Percentiles rank a stretch among this genome's conserved stretches.
These are phyloP conservation scores for Scutellaria barbata DNA, from an alignment of 257 asterid species.

Conservation along the genomic window DNA sequence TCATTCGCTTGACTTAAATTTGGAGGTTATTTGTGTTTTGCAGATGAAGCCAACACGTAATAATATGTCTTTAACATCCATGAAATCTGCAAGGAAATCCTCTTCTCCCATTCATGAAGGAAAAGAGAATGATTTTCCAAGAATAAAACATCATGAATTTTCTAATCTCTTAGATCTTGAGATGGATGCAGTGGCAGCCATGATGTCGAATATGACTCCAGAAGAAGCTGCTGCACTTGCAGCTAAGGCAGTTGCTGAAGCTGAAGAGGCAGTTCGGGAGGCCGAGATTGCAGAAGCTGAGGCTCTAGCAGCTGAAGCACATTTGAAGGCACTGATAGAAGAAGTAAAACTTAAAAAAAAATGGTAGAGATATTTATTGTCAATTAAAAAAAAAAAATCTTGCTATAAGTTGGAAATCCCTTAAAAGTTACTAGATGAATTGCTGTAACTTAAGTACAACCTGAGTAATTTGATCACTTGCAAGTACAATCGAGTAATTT, in stretches of 20 bases:
- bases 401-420: no score
- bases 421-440: no score
- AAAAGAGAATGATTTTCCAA: constrained; percentile 40
- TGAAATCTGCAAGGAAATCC: constrained; percentile 39
- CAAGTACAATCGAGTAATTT: no score
- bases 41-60: constrained; percentile 51
- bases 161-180: constrained; percentile 33
- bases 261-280: constrained; percentile 62
- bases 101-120: constrained; percentile 38
- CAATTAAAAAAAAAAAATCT: no score
- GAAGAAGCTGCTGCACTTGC: constrained; percentile 66
- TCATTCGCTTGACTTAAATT: not conserved
- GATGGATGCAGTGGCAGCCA: constrained; percentile 47
- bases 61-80: constrained; percentile 37
- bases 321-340: constrained; percentile 43
- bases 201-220: constrained; percentile 56
- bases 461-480: no score
- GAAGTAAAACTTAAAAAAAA: constrained; percentile 38
- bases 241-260: constrained; percentile 72
- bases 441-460: no score
- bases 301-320: constrained; percentile 58
- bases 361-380: constrained; percentile 40
- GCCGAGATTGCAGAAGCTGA: constrained; percentile 78
- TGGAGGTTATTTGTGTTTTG: constrained; percentile 20
- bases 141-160: constrained; percentile 36